A percentile compares a stretch with the other conserved stretches of the same genome.
phyloP scores from a whole-genome alignment of 805 yeast species.

The Hemisphaericaspora nanyangensis region DNA sequence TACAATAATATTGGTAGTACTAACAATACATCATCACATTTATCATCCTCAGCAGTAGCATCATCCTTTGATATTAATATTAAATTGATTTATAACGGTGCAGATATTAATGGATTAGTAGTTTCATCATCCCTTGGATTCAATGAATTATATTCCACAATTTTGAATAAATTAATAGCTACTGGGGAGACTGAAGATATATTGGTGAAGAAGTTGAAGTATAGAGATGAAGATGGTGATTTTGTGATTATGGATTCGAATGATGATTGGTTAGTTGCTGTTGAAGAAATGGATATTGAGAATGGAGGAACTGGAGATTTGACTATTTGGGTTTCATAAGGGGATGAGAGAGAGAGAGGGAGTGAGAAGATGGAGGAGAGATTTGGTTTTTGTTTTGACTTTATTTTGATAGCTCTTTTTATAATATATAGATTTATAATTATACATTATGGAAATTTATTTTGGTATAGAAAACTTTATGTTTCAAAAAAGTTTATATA shows the following conservation, averaged over 20 bases:
- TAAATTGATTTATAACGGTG: conserved; percentile 32
- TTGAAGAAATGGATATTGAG: conserved; percentile 32
- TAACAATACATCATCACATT: conserved; percentile 11
- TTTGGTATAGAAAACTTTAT: no score
- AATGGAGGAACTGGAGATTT: conserved; percentile 12
- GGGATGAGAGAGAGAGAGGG: background rate
- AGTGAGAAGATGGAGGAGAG: no score
- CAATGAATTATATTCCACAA: conserved; percentile 60
- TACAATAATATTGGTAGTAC: conserved; percentile 13
- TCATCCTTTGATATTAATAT: conserved; percentile 17
- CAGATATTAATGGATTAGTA: conserved; percentile 22
- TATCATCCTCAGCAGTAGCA: conserved; percentile 5
- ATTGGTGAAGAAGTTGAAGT: conserved; percentile 54
- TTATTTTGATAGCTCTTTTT: background rate
- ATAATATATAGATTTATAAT: background rate
- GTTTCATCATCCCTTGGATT: conserved; percentile 29
- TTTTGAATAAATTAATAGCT: conserved; percentile 46
- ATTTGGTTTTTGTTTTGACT: background rate
- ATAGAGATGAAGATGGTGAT: conserved; percentile 95
- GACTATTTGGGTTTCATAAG: conserved; percentile 40
- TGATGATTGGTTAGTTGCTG: conserved; percentile 86
- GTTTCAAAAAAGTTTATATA: no score
- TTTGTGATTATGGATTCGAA: conserved; percentile 78
- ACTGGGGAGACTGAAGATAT: conserved; percentile 54
- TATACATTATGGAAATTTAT: background rate